phyloP scores from a whole-genome alignment of 768 basidiomycete genomes.

The Leccinum rimulosum region DNA sequence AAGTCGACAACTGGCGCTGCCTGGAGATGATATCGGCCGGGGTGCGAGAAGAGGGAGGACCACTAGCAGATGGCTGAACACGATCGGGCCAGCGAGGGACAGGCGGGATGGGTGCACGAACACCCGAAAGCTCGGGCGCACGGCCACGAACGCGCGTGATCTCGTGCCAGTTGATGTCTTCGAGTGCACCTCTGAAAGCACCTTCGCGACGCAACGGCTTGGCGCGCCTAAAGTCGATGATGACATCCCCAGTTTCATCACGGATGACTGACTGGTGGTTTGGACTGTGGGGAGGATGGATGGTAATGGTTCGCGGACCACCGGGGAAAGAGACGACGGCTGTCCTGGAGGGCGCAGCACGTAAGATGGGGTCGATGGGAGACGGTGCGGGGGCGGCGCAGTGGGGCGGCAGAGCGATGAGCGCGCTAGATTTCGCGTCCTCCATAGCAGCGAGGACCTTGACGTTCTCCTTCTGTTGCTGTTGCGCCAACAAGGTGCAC shows the following conservation, averaged over 20 bases:
- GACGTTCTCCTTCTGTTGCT: conserved; percentile 9
- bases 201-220: conserved; percentile 21
- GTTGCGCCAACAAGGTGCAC: not conserved
- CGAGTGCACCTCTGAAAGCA: conserved; percentile 15
- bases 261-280: conserved; percentile 11
- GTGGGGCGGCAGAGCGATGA: not conserved
- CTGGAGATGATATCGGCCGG: conserved; percentile 8
- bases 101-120: not conserved
- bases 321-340: conserved; percentile 21
- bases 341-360: not conserved
- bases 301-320: conserved; percentile 20
- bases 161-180: conserved; percentile 5
- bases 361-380: not conserved
- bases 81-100: conserved; percentile 13
- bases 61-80: not conserved
- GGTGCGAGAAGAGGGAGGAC: not conserved
- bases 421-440: not conserved
- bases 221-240: conserved; percentile 9
- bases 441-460: conserved; percentile 5
- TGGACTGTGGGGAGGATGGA: conserved; percentile 19
- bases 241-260: conserved; percentile 17
- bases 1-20: conserved; percentile 4
- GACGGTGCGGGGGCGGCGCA: not conserved
- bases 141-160: conserved; percentile 15
- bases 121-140: conserved; percentile 1